A percentile compares a stretch with the other conserved stretches of the same genome.
These are phyloP conservation scores for Coemansia aciculifera DNA, from an alignment of 192 early-diverging fungal genomes.

Conservation along the genomic window DNA sequence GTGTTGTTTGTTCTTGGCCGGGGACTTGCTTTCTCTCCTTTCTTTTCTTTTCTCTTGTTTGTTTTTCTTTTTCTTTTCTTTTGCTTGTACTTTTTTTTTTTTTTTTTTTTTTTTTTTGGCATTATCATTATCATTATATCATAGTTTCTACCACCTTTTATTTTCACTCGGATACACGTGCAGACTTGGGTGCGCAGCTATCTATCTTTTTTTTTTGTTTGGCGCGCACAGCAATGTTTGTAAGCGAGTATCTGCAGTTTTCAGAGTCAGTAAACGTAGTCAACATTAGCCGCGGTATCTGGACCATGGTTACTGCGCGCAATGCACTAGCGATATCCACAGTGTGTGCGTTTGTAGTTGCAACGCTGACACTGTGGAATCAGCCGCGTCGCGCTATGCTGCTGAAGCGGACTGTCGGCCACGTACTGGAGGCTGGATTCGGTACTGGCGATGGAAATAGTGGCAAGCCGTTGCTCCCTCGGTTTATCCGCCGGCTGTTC, in stretches of 20 bases:
- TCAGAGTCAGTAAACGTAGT: not conserved
- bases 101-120: not conserved
- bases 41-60: not conserved
- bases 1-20: constrained; percentile 3
- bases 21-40: constrained; percentile 2
- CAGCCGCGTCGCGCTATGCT: constrained; percentile 4
- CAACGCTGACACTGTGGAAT: constrained; percentile 9
- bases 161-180: not conserved
- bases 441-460: not conserved
- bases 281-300: constrained; percentile 15
- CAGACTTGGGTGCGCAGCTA: not conserved
- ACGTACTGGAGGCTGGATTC: constrained; percentile 1
- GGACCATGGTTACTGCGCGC: constrained; percentile 22
- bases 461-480: constrained; percentile 5
- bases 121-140: not conserved
- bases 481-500: constrained; percentile 8
- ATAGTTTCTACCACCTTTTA: constrained; percentile 4
- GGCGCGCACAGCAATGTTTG: constrained; percentile 4
- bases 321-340: constrained; percentile 15
- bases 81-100: not conserved
- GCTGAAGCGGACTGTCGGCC: not conserved
- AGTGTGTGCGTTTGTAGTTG: constrained; percentile 10
- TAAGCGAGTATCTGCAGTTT: constrained; percentile 6
- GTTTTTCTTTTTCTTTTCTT: not conserved
- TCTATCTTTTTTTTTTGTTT: not conserved